phyloP scores from a whole-genome alignment of 2,329 filamentous ascomycete species.

The Penicillium sp. region DNA sequence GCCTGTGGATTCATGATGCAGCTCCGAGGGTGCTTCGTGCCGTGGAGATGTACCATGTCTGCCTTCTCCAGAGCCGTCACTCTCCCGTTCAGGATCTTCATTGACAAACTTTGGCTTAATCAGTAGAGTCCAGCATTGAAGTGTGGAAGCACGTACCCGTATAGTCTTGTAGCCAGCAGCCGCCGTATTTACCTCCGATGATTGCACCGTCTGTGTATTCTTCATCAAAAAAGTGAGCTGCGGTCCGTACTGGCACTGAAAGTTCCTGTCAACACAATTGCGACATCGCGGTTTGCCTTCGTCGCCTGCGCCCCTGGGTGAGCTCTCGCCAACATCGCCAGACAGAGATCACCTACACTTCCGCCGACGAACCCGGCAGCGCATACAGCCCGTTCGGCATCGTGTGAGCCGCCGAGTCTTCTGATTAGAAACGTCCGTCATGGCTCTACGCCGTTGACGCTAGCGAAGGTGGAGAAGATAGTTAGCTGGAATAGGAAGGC shows the following conservation, averaged over 20 bases:
- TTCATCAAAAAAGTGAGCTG: slow-evolving; percentile 50
- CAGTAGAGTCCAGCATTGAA: not conserved
- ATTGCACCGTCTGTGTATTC: slow-evolving; percentile 45
- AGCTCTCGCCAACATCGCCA: not conserved
- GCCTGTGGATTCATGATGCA: no score
- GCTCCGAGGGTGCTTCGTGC: no score
- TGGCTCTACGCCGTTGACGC: not conserved
- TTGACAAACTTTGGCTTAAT: slow-evolving; percentile 24
- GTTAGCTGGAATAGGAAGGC: slow-evolving; percentile 15
- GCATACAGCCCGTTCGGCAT: slow-evolving; percentile 44
- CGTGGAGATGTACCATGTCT: no score
- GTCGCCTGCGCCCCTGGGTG: slow-evolving; percentile 42
- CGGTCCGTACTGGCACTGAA: slow-evolving; percentile 51
- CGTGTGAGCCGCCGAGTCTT: slow-evolving; percentile 13
- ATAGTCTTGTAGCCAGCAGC: slow-evolving; percentile 19
- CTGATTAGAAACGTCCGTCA: slow-evolving; percentile 11
- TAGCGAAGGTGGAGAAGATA: not conserved
- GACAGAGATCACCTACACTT: slow-evolving; percentile 43
- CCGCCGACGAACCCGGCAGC: slow-evolving; percentile 42
- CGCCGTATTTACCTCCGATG: slow-evolving; percentile 10
- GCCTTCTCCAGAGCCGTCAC: no score
- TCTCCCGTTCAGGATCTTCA: slow-evolving; percentile 14
- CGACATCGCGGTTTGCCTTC: slow-evolving; percentile 52
- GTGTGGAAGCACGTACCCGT: slow-evolving; percentile 12
- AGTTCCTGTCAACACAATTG: slow-evolving; percentile 48